These are phyloP conservation scores for Gamarada debralockiae DNA, from an alignment of 495 filamentous ascomycete species.

Conservation along the genomic window DNA sequence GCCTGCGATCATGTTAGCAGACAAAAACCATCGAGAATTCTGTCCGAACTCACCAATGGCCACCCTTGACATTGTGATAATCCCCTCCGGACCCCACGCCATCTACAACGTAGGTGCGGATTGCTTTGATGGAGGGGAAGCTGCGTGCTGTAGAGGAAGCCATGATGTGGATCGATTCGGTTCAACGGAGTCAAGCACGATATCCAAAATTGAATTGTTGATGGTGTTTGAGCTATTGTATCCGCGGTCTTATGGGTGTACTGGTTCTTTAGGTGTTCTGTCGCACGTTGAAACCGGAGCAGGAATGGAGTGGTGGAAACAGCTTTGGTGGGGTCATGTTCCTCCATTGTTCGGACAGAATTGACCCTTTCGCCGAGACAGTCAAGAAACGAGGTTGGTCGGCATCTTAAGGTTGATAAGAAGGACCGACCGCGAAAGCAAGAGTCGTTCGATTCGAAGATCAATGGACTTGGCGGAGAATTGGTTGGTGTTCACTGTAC, in stretches of 20 bases:
- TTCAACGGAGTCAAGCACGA: too few relatives aligned
- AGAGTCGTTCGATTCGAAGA: too few relatives aligned
- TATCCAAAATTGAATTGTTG: too few relatives aligned
- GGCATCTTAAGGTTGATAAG: too few relatives aligned
- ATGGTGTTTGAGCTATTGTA: background rate
- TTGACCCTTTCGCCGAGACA: slow-evolving; percentile 2
- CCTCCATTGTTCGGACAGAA: slow-evolving; percentile 6
- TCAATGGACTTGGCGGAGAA: too few relatives aligned
- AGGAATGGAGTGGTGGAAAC: background rate
- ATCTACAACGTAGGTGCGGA: slow-evolving; percentile 77
- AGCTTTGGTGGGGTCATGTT: slow-evolving; percentile 17
- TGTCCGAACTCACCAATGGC: slow-evolving; percentile 62
- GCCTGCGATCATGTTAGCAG: slow-evolving; percentile 36
- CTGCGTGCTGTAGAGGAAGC: slow-evolving; percentile 34
- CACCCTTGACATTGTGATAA: slow-evolving; percentile 92
- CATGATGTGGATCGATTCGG: slow-evolving; percentile 26
- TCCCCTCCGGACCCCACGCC: slow-evolving; percentile 86
- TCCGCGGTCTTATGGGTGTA: background rate
- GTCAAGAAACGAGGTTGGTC: slow-evolving; percentile 2
- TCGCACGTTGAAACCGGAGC: background rate
- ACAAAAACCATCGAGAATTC: background rate
- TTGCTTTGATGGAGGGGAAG: slow-evolving; percentile 73
- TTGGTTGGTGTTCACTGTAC: too few relatives aligned
- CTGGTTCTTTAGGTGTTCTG: too few relatives aligned
- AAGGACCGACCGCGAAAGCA: too few relatives aligned